A percentile compares a stretch with the other conserved stretches of the same genome.
phyloP scores from a whole-genome alignment of 1,284 basidiomycete species.

The Tremellales sp. region DNA sequence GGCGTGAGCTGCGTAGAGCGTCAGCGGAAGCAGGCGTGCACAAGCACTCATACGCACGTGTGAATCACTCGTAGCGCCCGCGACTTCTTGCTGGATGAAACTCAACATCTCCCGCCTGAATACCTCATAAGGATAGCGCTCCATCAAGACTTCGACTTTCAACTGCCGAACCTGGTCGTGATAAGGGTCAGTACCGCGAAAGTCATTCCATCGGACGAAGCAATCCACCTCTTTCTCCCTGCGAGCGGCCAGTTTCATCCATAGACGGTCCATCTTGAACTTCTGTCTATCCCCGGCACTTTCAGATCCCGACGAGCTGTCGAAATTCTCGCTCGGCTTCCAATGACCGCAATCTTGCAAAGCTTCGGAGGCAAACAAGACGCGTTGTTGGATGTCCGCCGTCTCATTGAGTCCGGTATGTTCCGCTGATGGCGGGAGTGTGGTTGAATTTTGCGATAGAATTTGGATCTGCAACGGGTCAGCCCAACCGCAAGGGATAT shows the following conservation, averaged over 20 bases:
- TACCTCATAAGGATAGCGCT: slow-evolving; percentile 16
- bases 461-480: not conserved
- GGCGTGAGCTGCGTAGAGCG: no score
- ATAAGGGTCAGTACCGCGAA: no score
- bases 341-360: slow-evolving; percentile 33
- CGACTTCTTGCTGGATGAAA: slow-evolving; percentile 18
- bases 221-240: slow-evolving; percentile 14
- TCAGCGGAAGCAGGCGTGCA: no score
- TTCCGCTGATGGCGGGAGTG: no score
- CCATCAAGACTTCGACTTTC: slow-evolving; percentile 4
- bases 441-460: no score
- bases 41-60: no score
- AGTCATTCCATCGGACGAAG: not conserved
- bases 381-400: no score
- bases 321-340: slow-evolving; percentile 8
- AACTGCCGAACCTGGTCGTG: no score
- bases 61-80: slow-evolving; percentile 12
- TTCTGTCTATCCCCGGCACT: slow-evolving; percentile 1
- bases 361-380: no score
- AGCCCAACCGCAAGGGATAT: not conserved
- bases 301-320: not conserved
- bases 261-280: slow-evolving; percentile 7
- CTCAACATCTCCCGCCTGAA: slow-evolving; percentile 23
- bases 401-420: no score
- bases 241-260: slow-evolving; percentile 10